A percentile compares a stretch with the other conserved stretches of the same genome.
These are phyloP conservation scores for Fusarium miscanthi DNA, from an alignment of 2,329 filamentous ascomycete species.

Conservation along the genomic window DNA sequence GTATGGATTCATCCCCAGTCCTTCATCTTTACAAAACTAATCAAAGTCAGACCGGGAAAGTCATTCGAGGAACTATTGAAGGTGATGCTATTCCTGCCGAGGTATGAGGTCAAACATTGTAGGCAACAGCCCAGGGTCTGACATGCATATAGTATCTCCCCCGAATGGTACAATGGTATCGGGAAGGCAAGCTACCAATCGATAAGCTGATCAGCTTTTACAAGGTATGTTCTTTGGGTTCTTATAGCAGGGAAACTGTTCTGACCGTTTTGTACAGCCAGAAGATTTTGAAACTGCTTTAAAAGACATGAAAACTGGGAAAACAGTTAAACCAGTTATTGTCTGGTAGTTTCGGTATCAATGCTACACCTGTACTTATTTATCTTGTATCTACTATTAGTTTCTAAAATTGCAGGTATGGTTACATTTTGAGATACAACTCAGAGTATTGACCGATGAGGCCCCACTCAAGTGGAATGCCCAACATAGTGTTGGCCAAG, in stretches of 20 bases:
- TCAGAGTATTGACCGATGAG: neutral
- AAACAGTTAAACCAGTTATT: slow-evolving; percentile 1
- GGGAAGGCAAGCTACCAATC: neutral
- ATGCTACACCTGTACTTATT: neutral
- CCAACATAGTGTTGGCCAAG: too few species aligned
- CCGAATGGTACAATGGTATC: slow-evolving; percentile 3
- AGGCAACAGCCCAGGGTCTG: neutral
- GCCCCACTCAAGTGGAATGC: neutral
- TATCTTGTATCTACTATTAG: neutral
- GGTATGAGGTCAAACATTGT: neutral
- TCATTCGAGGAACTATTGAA: neutral
- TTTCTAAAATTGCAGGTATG: neutral
- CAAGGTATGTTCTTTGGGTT: neutral
- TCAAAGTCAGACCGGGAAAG: neutral
- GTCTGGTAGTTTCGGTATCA: neutral
- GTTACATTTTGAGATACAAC: neutral
- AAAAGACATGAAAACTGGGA: neutral
- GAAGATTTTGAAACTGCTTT: slow-evolving; percentile 1
- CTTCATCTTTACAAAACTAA: neutral
- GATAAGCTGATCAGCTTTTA: neutral
- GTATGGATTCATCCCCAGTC: fast-evolving
- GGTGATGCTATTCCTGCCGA: neutral
- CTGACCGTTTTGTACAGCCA: neutral
- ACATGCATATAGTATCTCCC: neutral
- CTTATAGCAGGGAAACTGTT: neutral